Base-by-base conservation (phyloP, 257 asterid species). In the Apocynum venetum region DNA sequence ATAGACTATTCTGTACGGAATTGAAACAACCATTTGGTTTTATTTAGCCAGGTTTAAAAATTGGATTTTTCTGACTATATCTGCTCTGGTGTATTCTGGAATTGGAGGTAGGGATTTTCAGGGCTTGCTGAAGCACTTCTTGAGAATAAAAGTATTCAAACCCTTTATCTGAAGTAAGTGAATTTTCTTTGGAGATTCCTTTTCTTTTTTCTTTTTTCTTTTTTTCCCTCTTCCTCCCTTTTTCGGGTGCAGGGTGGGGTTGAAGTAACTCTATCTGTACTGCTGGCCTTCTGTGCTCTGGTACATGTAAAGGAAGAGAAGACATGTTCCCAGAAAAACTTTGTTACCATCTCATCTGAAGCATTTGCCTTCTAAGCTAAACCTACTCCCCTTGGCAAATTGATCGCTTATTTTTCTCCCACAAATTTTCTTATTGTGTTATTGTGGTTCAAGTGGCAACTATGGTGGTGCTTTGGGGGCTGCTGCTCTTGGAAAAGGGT, bases 91-190 rank as follows among this genome's bases (percentile, higher is more conserved):
- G 76, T 75, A 78, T 87, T 90, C 64, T 88, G 89, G 87, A 86
- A 86, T 88, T 90, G 99, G 97, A 90, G 93, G 91, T 91, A 96
- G 99, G 99, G 99, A 87, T 91, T 93, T 87, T 91, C 99, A 79
- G 91, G 97, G 86, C 95, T 96, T 84, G 99, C 97, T 80, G 99
- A 85, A 85, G 97, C 96, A 41, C 87, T 96, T 80, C 91, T 93
- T 80, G 93, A 91, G 90, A 96, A 93, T 85, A 93, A 81, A 83
- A 89, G 79, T 67, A 63, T 96, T 49, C 90, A 88, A 74, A 79
- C 97, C 10, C 83, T 96, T 79, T 72, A 93, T 82, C 97, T 95
- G 86, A 95, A 89, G 99, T 95, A 74, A 79, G 88, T 80, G 55
- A 69, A 67, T 17, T 65, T 49, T 8, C 36, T 44, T 47, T 68